These are phyloP conservation scores for Neopestalotiopsis rosae DNA, from an alignment of 2,329 filamentous ascomycete genomes.

Conservation along the genomic window DNA sequence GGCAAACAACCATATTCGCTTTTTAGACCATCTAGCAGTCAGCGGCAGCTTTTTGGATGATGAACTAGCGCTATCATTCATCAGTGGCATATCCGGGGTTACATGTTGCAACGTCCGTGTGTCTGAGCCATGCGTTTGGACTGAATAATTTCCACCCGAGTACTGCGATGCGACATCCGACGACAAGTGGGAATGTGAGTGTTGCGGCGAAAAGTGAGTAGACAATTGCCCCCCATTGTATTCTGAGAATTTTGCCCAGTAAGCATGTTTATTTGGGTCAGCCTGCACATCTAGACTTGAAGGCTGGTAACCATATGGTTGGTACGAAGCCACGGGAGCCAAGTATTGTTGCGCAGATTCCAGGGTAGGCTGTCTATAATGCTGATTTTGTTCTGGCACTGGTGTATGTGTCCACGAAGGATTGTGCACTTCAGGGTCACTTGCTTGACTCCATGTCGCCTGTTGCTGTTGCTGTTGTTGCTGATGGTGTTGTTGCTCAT, in stretches of 20 bases:
- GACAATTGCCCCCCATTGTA: not conserved
- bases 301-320: not conserved
- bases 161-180: conserved; percentile 1
- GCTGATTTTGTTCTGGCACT: not conserved
- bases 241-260: not conserved
- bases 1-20: conserved; percentile 24
- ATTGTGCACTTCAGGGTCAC: not conserved
- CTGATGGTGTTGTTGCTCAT: not conserved
- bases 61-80: conserved; percentile 10
- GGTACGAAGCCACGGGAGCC: not conserved
- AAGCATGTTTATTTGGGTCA: not conserved
- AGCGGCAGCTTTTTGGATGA: not conserved
- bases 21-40: not conserved
- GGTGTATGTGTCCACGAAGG: not conserved
- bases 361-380: not conserved
- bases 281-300: not conserved
- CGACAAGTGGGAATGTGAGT: conserved; percentile 1
- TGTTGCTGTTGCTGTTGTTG: conserved; percentile 3
- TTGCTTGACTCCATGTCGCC: not conserved
- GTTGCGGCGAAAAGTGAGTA: not conserved
- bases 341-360: not conserved
- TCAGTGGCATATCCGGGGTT: conserved; percentile 18
- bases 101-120: not conserved
- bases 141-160: not conserved
- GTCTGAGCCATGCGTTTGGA: not conserved